A percentile compares a stretch with the other conserved stretches of the same genome.
Evolutionary conservation across 306 rosid species (phyloP).

Genomic region (Corylus avellana): DNA sequence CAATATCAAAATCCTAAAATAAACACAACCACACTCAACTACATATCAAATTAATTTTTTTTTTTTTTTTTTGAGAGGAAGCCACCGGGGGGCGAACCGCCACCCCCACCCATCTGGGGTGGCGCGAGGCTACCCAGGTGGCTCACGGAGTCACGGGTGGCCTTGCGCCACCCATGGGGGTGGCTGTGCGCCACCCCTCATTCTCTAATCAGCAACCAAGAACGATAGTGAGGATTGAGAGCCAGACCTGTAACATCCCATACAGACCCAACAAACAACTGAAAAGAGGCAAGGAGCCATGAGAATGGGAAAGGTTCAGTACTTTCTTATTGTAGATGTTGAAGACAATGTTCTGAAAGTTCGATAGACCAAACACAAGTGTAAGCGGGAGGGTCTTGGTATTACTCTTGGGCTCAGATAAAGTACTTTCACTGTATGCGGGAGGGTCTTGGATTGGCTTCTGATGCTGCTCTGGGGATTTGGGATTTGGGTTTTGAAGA

Average conservation of each 20-base stretch:
- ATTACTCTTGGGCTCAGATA: constrained; percentile 38
- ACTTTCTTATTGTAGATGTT: constrained; percentile 90
- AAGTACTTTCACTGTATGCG: constrained; percentile 29
- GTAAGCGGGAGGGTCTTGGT: constrained; percentile 56
- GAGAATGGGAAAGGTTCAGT: constrained; percentile 80
- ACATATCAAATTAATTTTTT: too few species aligned
- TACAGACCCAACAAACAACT: constrained; percentile 84
- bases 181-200: too few species aligned
- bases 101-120: too few species aligned
- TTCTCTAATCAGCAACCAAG: too few species aligned
- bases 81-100: too few species aligned
- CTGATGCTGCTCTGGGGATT: constrained; percentile 49
- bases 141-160: too few species aligned
- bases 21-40: too few species aligned
- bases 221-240: too few species aligned
- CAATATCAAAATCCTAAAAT: too few species aligned
- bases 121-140: too few species aligned
- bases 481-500: constrained; percentile 42
- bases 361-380: constrained; percentile 80
- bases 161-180: too few species aligned
- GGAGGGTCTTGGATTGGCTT: constrained; percentile 29
- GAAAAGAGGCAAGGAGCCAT: constrained; percentile 96
- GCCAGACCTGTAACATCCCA: constrained; percentile 53
- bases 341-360: constrained; percentile 87
- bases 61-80: too few species aligned